Evolutionary conservation across 2,329 filamentous ascomycete species (phyloP).

Genomic region (Xylariaceae sp.): DNA sequence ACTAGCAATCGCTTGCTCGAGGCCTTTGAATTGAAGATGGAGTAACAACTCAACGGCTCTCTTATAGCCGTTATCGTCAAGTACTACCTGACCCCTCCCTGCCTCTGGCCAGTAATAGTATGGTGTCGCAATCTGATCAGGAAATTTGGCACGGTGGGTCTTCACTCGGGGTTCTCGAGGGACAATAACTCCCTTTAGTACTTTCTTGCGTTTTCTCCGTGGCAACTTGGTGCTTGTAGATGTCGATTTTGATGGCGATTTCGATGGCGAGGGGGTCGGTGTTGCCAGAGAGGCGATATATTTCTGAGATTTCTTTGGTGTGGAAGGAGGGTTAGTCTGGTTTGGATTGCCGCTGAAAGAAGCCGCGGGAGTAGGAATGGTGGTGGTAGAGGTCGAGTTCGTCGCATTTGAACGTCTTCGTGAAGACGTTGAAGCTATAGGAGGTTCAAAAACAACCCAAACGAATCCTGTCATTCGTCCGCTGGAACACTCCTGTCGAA

Average conservation of each 20-base stretch:
- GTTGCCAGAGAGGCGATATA: conserved; percentile 35
- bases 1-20: conserved; percentile 67
- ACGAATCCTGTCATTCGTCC: conserved; percentile 92
- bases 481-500: conserved; percentile 92
- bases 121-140: conserved; percentile 59
- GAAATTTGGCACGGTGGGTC: conserved; percentile 58
- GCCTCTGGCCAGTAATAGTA: conserved; percentile 71
- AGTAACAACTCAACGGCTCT: conserved; percentile 73
- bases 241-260: conserved; percentile 40
- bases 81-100: conserved; percentile 68
- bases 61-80: conserved; percentile 70
- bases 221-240: conserved; percentile 27
- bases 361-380: conserved; percentile 39
- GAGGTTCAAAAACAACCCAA: conserved; percentile 83
- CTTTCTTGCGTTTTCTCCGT: conserved; percentile 50
- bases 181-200: conserved; percentile 65
- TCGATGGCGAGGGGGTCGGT: conserved; percentile 43
- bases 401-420: conserved; percentile 8
- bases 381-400: background rate
- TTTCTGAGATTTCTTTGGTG: background rate
- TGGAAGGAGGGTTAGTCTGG: conserved; percentile 30
- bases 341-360: conserved; percentile 40
- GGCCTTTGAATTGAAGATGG: conserved; percentile 74
- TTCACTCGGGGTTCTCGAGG: conserved; percentile 71
- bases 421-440: conserved; percentile 13